Percentiles rank a stretch among this genome's conserved stretches.
phyloP scores from a whole-genome alignment of 1,284 basidiomycete genomes.

The Trichosporon sp. region DNA sequence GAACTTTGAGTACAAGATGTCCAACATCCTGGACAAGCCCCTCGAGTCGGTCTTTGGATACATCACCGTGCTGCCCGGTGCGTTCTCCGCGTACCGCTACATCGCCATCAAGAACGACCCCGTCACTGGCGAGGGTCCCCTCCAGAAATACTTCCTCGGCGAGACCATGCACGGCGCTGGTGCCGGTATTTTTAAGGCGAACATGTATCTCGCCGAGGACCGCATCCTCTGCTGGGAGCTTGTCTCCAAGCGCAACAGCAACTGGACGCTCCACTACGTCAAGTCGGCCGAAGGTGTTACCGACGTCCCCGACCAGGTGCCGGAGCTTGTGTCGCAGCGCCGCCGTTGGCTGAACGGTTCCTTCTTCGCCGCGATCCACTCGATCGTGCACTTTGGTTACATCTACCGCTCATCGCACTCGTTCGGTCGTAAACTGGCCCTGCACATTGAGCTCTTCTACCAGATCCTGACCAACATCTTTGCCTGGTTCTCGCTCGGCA shows the following conservation, averaged over 20 bases:
- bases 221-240: constrained; percentile 87
- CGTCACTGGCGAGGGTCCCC: constrained; percentile 67
- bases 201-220: constrained; percentile 88
- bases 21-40: constrained; percentile 86
- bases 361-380: constrained; percentile 91
- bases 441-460: constrained; percentile 90
- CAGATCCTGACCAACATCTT: constrained; percentile 82
- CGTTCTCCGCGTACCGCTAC: constrained; percentile 88
- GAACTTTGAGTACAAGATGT: constrained; percentile 84
- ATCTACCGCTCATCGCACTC: constrained; percentile 84
- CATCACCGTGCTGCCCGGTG: constrained; percentile 87
- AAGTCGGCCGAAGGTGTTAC: constrained; percentile 89
- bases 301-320: constrained; percentile 82
- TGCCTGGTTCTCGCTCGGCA: constrained; percentile 84
- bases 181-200: constrained; percentile 85
- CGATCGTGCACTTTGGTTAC: constrained; percentile 84
- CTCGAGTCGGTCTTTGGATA: constrained; percentile 77
- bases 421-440: constrained; percentile 81
- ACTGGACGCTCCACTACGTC: constrained; percentile 90
- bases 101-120: constrained; percentile 78
- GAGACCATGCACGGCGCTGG: constrained; percentile 90
- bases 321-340: constrained; percentile 86
- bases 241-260: constrained; percentile 75
- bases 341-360: constrained; percentile 95
- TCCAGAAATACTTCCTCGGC: constrained; percentile 92